phyloP scores from a whole-genome alignment of 2,329 filamentous ascomycete genomes.

The Alternaria gansuensis region DNA sequence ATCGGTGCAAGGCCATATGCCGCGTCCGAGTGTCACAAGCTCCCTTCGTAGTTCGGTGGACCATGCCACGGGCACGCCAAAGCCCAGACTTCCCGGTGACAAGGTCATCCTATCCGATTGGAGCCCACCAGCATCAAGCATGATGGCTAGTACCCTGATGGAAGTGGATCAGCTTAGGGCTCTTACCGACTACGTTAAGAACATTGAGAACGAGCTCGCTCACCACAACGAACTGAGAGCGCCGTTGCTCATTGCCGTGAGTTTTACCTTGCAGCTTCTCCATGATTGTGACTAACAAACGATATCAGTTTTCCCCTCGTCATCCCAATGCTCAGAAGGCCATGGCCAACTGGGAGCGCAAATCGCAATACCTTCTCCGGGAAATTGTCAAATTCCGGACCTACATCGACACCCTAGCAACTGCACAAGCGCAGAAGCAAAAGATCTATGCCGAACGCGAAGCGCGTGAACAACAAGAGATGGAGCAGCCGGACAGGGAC shows the following conservation, averaged over 20 bases:
- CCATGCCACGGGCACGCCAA: constrained; percentile 64
- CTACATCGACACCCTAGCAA: constrained; percentile 85
- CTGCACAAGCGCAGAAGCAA: constrained; percentile 73
- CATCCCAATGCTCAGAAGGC: constrained; percentile 82
- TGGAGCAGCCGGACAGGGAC: constrained; percentile 23
- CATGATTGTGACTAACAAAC: constrained; percentile 23
- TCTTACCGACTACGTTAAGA: constrained; percentile 79
- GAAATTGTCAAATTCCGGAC: constrained; percentile 98
- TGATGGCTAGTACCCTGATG: constrained; percentile 80
- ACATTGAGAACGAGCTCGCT: constrained; percentile 84
- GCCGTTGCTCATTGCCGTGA: constrained; percentile 82
- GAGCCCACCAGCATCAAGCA: constrained; percentile 86
- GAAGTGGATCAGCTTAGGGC: constrained; percentile 83
- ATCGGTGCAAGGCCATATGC: constrained; percentile 46
- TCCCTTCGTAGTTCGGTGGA: constrained; percentile 69
- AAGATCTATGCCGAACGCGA: constrained; percentile 68
- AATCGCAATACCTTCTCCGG: constrained; percentile 86
- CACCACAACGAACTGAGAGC: constrained; percentile 87
- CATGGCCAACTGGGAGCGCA: constrained; percentile 97
- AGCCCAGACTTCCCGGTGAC: constrained; percentile 81
- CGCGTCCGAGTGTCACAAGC: constrained; percentile 66
- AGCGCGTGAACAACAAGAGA: constrained; percentile 36
- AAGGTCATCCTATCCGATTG: constrained; percentile 85
- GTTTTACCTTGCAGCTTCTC: constrained; percentile 33
- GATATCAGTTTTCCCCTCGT: constrained; percentile 76